Base-by-base conservation (phyloP, 176 grass and related monocot genomes). In the Ananas comosus region DNA sequence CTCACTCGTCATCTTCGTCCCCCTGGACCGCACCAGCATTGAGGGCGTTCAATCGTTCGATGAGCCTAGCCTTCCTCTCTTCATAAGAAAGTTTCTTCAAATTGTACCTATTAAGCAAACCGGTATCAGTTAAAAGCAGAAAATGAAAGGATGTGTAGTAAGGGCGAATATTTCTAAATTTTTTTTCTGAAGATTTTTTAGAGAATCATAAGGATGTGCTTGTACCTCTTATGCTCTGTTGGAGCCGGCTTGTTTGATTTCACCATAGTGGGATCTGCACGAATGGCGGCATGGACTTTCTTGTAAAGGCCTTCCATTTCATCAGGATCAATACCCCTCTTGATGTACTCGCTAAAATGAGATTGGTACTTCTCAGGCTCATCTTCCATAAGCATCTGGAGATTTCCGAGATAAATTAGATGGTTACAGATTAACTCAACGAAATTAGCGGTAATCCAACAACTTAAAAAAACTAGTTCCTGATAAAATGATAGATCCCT, bases 41-140 rank as follows among this genome's bases (percentile, higher is more conserved):
- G 59, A 96, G 80, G n/a, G 78, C 80, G 2, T 91, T 91, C 52
- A 96, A 77, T 63, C 88, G 86, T 76, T 88, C 51, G 0, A 96
- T 73, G 0, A 96, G 85, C 1, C 75, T 96, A 16, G 88, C 91
- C 80, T 85, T 96, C 80, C 91, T 88, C 78, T 96, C 68, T 27
- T 91, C 91, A 3, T 91, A 96, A 3, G 91, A 88, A 22, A 96
- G 88, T 74, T 91, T 96, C 85, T 96, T 96, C 12, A 83, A 63
- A 72, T 91, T 96, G 68, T 66, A 96, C 72, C 91, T 96, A 59
- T 22, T 66, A 18, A n/a, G 1, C 0, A 61, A 18, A 22, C 16
- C 13, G 21, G 21, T 1, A 61, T 61, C 21, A 61, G 17, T 61
- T 18, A 61, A 61, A 61, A 61, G 56, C 4, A 11, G 56, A 61